Evolutionary conservation across 2,329 filamentous ascomycete species (phyloP).

Genomic region (Colletotrichum tamarilloi): DNA sequence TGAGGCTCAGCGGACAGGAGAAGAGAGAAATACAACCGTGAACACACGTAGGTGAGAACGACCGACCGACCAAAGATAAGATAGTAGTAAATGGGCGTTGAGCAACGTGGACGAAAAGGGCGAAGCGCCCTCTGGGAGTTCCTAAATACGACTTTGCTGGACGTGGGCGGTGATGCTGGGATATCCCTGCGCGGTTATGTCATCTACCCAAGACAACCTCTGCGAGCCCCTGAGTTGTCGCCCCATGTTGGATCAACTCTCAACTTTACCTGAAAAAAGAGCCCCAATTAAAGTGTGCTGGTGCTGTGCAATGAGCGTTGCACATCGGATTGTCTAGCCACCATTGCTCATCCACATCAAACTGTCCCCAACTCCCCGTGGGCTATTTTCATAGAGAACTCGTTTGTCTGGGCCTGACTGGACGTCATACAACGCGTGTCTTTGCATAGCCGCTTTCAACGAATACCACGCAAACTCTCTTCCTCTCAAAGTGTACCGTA

Average conservation of each 20-base stretch:
- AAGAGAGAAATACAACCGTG: not conserved
- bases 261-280: not conserved
- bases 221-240: not conserved
- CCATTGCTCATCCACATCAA: not conserved
- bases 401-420: not conserved
- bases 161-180: slow-evolving; percentile 2
- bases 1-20: not conserved
- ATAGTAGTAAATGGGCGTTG: not conserved
- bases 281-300: not conserved
- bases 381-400: not conserved
- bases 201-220: slow-evolving; percentile 5
- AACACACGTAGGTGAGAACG: not conserved
- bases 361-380: not conserved
- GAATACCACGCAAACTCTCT: not conserved
- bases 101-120: not conserved
- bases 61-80: not conserved
- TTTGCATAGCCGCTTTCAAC: not conserved
- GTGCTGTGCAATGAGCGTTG: slow-evolving; percentile 4
- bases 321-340: not conserved
- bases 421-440: not conserved
- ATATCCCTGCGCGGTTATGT: slow-evolving; percentile 7
- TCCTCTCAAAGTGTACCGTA: not conserved
- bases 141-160: slow-evolving; percentile 8
- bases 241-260: not conserved
- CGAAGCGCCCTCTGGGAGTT: slow-evolving; percentile 3